Evolutionary conservation across 1,139 yeast species (phyloP), one percentile per base, ranked within the genome.

Genomic region (Yamadazyma diospyri): DNA sequence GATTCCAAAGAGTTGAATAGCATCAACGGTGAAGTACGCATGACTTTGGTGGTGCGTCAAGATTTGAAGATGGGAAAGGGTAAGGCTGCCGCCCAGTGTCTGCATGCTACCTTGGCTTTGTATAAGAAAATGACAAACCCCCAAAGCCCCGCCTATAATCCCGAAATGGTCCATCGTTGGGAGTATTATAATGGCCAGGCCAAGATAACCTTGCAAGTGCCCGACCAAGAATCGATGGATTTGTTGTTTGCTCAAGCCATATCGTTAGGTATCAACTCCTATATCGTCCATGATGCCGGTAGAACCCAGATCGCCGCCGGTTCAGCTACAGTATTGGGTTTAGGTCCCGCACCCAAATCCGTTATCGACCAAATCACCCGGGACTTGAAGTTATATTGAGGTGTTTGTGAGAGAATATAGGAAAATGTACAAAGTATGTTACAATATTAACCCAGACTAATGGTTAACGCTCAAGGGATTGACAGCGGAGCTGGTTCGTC

Each of bases 301-400:
- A 72, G 97, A 50, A 94, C 98, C 1, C 97, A 92, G 55, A 80
- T 92, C 32, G 95, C 88, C 8, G 84, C 96, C 5, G 97, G 97
- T 1, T 80, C 94, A 42, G 94, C 95, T 3, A 92, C 98, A 0
- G 97, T 94, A 0, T 63, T 92, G 18, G 98, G 97, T 0, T 57
- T 92, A 20, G 98, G 99, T 0, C 99, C 99, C 1, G 98, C 96
- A 10, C 97, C 97, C n/a, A 85, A 84, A 48, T 53, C 72, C 0
- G 78, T 81, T 0, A 58, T 92, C 37, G 96, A 92, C 53, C 76
- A 81, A 50, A 78, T 92, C 34, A 88, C 97, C 0, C 81, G 86
- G 7, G 79, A 72, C 21, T 66, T 92, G 48, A 85, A 83, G 54
- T 64, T 92, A 40, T 87, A 84, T 51, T 89, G 20, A 18, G 20